Evolutionary conservation across 208 protist species (phyloP).

Genomic region (Leishmania tarentolae): DNA sequence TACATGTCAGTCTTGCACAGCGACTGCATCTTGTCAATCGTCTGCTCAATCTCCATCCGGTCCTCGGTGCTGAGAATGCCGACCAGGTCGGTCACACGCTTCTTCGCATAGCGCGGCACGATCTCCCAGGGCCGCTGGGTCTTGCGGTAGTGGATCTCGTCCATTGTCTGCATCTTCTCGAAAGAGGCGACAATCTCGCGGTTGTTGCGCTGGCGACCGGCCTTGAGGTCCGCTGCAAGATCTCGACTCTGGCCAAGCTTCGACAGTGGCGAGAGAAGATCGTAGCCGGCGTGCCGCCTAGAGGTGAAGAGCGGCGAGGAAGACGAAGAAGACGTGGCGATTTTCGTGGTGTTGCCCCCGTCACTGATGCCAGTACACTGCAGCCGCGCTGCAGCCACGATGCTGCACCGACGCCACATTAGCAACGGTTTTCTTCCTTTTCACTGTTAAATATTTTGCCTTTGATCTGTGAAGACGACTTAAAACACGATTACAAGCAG

Average conservation of each 20-base stretch:
- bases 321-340: conserved; percentile 6
- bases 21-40: conserved; percentile 85
- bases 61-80: conserved; percentile 79
- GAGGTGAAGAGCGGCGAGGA: conserved; percentile 30
- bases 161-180: conserved; percentile 80
- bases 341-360: background rate
- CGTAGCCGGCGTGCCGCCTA: conserved; percentile 48
- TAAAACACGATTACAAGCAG: background rate
- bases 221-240: conserved; percentile 75
- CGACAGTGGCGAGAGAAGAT: conserved; percentile 75
- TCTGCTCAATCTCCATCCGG: conserved; percentile 90
- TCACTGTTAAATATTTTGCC: background rate
- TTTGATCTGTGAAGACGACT: background rate
- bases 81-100: conserved; percentile 83
- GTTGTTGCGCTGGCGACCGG: conserved; percentile 72
- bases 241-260: conserved; percentile 86
- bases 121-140: conserved; percentile 80
- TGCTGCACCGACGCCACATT: conserved; percentile 27
- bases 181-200: conserved; percentile 84
- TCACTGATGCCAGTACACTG: background rate
- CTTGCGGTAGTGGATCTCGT: conserved; percentile 89
- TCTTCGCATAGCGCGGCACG: conserved; percentile 79
- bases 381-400: conserved; percentile 6
- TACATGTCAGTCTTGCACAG: conserved; percentile 84
- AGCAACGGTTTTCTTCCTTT: background rate